Percentiles rank a stretch among this genome's conserved stretches.
Evolutionary conservation across 768 basidiomycete species (phyloP).

Genomic region (Rhizopogon vesiculosus): DNA sequence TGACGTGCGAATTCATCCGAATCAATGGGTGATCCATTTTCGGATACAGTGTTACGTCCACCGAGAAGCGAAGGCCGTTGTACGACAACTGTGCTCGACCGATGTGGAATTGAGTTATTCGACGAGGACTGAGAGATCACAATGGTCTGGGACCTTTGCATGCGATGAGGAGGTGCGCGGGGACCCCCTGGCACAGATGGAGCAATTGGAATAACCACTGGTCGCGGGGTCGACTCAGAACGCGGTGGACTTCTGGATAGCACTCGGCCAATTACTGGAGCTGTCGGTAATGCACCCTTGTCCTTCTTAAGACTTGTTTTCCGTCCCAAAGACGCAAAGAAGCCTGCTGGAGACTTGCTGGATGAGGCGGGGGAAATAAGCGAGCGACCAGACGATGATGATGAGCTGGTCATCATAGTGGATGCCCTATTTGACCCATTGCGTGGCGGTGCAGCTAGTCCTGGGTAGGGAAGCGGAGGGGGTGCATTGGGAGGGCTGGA

Average conservation of each 20-base stretch:
- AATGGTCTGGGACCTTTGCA: constrained; percentile 65
- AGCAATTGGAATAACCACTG: constrained; percentile 24
- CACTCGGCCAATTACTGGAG: constrained; percentile 29
- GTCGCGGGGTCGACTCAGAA: constrained; percentile 25
- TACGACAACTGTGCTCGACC: constrained; percentile 25
- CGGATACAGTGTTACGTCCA: constrained; percentile 14
- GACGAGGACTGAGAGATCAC: constrained; percentile 32
- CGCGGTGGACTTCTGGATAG: constrained; percentile 34
- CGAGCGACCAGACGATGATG: constrained; percentile 45
- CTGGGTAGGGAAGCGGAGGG: constrained; percentile 71
- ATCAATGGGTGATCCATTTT: constrained; percentile 4
- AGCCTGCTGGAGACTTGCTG: constrained; percentile 47
- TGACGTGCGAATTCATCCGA: constrained; percentile 54
- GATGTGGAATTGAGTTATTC: constrained; percentile 17
- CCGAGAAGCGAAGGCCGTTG: constrained; percentile 26
- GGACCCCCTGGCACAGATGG: constrained; percentile 73
- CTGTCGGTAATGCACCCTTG: constrained; percentile 17
- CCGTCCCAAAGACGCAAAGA: constrained; percentile 72
- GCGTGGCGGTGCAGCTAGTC: constrained; percentile 41
- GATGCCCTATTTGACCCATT: constrained; percentile 23
- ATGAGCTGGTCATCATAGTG: constrained; percentile 31
- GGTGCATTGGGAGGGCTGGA: constrained; percentile 49
- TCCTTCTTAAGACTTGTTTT: constrained; percentile 54
- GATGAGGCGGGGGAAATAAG: constrained; percentile 35
- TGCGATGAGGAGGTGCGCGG: constrained; percentile 59